Evolutionary conservation across 257 asterid species (phyloP).

Genomic region (Knoxia roxburghii): DNA sequence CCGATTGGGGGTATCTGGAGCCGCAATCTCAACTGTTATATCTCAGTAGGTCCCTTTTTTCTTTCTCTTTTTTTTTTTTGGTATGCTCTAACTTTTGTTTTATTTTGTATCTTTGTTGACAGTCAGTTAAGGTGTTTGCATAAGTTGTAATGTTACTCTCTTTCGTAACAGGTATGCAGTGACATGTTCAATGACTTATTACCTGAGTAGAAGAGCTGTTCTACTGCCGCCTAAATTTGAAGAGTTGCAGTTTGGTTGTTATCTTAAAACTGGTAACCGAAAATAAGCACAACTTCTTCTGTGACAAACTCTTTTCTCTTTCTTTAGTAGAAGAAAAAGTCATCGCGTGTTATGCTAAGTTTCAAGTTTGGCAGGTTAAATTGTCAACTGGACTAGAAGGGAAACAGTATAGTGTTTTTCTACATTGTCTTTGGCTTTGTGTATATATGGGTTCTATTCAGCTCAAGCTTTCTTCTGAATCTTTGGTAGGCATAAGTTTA

Average conservation of each 20-base stretch:
- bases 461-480: neutral
- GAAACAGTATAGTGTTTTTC: neutral
- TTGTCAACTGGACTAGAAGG: neutral
- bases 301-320: neutral
- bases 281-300: slow-evolving; percentile 7
- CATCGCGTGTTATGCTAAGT: neutral
- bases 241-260: slow-evolving; percentile 69
- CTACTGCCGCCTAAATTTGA: slow-evolving; percentile 79
- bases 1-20: slow-evolving; percentile 83
- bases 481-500: neutral
- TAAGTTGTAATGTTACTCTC: slow-evolving; percentile 3
- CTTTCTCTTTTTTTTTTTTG: neutral
- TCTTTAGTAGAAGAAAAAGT: neutral
- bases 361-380: neutral
- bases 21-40: slow-evolving; percentile 84
- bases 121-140: slow-evolving; percentile 1
- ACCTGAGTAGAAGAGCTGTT: slow-evolving; percentile 57
- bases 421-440: neutral
- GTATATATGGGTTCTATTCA: neutral
- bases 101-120: slow-evolving; percentile 13
- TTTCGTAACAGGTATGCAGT: slow-evolving; percentile 54
- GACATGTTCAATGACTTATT: slow-evolving; percentile 65
- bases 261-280: slow-evolving; percentile 77
- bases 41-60: slow-evolving; percentile 66
- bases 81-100: slow-evolving; percentile 15